phyloP scores from a whole-genome alignment of 139 green algal species.

The Micromonas commoda region DNA sequence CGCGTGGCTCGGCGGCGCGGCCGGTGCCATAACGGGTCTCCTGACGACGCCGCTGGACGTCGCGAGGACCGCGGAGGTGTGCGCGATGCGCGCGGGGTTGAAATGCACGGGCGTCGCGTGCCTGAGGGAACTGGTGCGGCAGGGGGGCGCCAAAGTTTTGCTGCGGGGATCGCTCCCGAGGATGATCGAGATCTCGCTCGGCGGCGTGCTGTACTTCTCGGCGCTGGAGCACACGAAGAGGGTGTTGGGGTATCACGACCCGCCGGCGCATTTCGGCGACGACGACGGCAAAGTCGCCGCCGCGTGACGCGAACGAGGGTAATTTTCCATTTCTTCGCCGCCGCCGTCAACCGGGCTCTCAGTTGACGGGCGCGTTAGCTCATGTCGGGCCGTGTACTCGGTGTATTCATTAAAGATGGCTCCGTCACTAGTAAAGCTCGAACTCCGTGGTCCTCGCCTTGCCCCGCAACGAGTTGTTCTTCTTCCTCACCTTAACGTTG shows the following conservation, averaged over 20 bases:
- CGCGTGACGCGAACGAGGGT: neutral
- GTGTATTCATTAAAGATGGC: neutral
- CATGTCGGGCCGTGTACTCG: neutral
- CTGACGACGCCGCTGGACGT: slow-evolving; percentile 93
- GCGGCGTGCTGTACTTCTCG: slow-evolving; percentile 48
- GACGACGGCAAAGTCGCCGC: neutral
- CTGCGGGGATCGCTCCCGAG: slow-evolving; percentile 86
- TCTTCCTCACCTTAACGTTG: slow-evolving; percentile 8
- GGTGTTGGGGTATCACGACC: neutral
- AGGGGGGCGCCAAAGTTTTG: slow-evolving; percentile 76
- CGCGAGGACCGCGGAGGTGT: slow-evolving; percentile 75
- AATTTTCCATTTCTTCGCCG: too few species aligned
- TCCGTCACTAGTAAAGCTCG: neutral
- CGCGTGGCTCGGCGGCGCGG: slow-evolving; percentile 42
- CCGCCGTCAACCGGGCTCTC: too few species aligned
- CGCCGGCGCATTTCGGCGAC: too few species aligned
- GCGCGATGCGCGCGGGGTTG: neutral
- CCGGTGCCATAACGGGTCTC: slow-evolving; percentile 64
- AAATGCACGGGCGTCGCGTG: slow-evolving; percentile 45
- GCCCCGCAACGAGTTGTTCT: neutral
- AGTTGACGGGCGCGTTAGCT: neutral
- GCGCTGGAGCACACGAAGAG: slow-evolving; percentile 29
- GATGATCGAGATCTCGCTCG: slow-evolving; percentile 92
- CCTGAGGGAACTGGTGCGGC: slow-evolving; percentile 1
- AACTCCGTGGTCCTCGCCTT: neutral